A percentile compares a stretch with the other conserved stretches of the same genome.
Evolutionary conservation across 371 early-diverging fungal genomes (phyloP).

Genomic region (Rhizopus microsporus): DNA sequence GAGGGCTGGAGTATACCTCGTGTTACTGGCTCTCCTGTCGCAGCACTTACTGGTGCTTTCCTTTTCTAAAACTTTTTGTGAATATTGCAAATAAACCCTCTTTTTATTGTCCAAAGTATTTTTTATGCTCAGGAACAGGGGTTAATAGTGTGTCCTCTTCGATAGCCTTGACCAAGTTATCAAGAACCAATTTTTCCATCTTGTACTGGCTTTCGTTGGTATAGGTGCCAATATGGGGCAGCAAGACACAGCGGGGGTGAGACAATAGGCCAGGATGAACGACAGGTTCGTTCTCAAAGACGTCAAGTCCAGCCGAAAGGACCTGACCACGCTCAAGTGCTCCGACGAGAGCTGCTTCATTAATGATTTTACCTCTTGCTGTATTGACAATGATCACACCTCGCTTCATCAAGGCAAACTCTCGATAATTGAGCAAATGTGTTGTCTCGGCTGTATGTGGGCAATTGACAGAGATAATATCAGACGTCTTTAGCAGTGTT

Average conservation of each 20-base stretch:
- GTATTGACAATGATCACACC: conserved; percentile 61
- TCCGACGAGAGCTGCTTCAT: conserved; percentile 54
- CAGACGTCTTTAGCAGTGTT: conserved; percentile 48
- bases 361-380: conserved; percentile 60
- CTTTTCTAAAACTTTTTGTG: conserved; percentile 7
- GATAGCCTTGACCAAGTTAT: conserved; percentile 39
- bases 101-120: conserved; percentile 23
- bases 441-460: conserved; percentile 54
- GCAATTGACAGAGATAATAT: conserved; percentile 61
- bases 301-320: conserved; percentile 59
- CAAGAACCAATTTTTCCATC: conserved; percentile 45
- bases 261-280: conserved; percentile 41
- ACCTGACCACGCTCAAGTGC: conserved; percentile 60
- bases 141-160: conserved; percentile 32
- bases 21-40: conserved; percentile 79
- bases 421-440: conserved; percentile 47
- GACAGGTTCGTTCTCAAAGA: conserved; percentile 58
- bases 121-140: conserved; percentile 45
- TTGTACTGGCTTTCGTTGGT: conserved; percentile 44
- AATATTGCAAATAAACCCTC: background rate
- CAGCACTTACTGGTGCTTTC: conserved; percentile 78
- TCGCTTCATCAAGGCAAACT: conserved; percentile 56
- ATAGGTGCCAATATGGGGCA: conserved; percentile 52
- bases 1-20: conserved; percentile 71
- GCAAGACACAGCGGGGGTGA: conserved; percentile 40